Conservation (phyloP, 2,329 filamentous ascomycete genomes). For the Pseudogymnoascus sp. region DNA sequence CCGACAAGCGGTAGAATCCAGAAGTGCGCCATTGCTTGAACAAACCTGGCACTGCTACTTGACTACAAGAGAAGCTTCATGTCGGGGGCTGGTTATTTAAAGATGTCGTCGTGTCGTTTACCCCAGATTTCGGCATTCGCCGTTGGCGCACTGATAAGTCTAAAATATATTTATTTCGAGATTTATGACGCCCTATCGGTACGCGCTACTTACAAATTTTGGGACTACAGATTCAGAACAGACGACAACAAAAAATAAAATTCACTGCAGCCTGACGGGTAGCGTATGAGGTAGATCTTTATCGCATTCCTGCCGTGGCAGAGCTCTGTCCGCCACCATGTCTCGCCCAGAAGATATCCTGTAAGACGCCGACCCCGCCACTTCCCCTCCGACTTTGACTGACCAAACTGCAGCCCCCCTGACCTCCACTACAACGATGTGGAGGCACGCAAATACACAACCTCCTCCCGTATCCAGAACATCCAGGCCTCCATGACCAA, state of each 20-base stretch:
- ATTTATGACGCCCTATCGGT: constrained; percentile 5
- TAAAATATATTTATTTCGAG: constrained; percentile 8
- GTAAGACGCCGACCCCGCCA: constrained; percentile 39
- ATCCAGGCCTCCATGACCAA: constrained; percentile 94
- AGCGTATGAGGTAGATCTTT: not conserved
- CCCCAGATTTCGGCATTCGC: constrained; percentile 6
- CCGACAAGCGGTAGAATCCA: constrained; percentile 92
- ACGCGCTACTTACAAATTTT: not conserved
- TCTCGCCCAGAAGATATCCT: constrained; percentile 94
- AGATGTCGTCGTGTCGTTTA: constrained; percentile 6
- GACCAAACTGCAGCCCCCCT: constrained; percentile 56
- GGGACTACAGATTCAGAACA: not conserved
- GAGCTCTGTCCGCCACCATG: constrained; percentile 50
- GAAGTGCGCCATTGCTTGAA: constrained; percentile 39
- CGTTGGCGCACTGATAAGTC: constrained; percentile 8
- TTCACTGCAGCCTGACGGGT: not conserved
- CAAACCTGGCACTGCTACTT: constrained; percentile 1
- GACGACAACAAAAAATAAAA: not conserved
- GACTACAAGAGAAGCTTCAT: not conserved
- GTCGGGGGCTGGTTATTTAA: not conserved
- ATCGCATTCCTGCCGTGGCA: constrained; percentile 16
- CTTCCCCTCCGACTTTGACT: constrained; percentile 17
- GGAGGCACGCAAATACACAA: constrained; percentile 96
- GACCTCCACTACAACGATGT: constrained; percentile 96
- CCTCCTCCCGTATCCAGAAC: constrained; percentile 86